Conservation (phyloP, 345 rosid genomes). For the Linum lewisii region DNA sequence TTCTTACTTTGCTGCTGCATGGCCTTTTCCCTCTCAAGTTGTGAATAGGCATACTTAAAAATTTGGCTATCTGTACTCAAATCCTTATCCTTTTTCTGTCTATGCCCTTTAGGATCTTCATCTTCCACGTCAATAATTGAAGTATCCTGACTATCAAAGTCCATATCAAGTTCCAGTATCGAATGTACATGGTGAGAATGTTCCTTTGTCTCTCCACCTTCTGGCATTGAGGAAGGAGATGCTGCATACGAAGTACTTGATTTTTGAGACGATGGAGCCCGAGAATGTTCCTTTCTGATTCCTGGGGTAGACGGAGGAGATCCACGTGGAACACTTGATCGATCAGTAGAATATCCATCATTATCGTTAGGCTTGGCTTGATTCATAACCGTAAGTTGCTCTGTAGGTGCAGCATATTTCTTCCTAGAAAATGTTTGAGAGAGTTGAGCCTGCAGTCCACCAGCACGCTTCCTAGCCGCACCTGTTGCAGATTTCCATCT, state of each 20-base stretch:
- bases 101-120: conserved; percentile 25
- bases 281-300: background rate
- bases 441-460: conserved; percentile 52
- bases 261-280: no score
- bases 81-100: conserved; percentile 30
- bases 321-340: background rate
- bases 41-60: conserved; percentile 66
- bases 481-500: conserved; percentile 71
- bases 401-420: conserved; percentile 19
- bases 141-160: conserved; percentile 23
- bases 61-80: conserved; percentile 57
- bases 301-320: background rate
- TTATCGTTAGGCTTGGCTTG: conserved; percentile 30
- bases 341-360: background rate
- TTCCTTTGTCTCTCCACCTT: conserved; percentile 30
- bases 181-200: conserved; percentile 19
- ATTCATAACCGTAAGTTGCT: conserved; percentile 35
- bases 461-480: conserved; percentile 59
- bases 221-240: conserved; percentile 14
- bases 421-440: conserved; percentile 56
- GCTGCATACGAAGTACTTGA: conserved; percentile 25
- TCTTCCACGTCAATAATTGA: conserved; percentile 19
- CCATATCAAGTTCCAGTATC: conserved; percentile 41
- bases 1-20: conserved; percentile 39
- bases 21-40: conserved; percentile 80